phyloP scores from a whole-genome alignment of 257 asterid genomes.

The Petunia secreta region DNA sequence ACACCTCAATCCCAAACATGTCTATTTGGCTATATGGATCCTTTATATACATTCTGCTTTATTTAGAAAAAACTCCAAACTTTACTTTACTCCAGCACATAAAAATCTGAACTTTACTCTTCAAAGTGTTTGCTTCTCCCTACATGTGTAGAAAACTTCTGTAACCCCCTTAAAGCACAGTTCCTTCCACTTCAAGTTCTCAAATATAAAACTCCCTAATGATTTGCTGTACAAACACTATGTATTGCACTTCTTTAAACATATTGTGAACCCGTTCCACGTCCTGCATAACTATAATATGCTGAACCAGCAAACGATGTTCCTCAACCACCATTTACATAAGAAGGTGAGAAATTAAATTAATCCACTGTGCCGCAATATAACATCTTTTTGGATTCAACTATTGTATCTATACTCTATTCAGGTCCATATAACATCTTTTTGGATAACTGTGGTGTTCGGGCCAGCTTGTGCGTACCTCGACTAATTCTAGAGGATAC shows the following conservation, averaged over 20 bases:
- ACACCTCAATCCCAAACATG: not conserved
- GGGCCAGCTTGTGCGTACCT: too few relatives aligned
- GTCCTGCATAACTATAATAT: conserved; percentile 7
- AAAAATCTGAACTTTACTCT: not conserved
- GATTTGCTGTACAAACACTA: not conserved
- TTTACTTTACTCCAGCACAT: not conserved
- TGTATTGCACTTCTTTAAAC: not conserved
- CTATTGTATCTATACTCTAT: not conserved
- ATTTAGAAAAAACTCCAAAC: not conserved
- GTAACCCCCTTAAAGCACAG: not conserved
- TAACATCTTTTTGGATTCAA: not conserved
- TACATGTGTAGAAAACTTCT: not conserved
- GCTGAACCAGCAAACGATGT: not conserved
- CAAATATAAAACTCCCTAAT: not conserved
- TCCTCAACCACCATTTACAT: not conserved
- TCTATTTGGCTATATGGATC: not conserved
- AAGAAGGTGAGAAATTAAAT: not conserved
- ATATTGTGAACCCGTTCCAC: not conserved
- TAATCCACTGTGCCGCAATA: not conserved
- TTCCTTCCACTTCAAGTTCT: not conserved
- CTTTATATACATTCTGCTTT: not conserved
- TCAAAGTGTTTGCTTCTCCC: not conserved
- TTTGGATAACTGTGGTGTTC: too few relatives aligned
- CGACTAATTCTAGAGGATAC: too few relatives aligned
- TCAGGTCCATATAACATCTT: not conserved